phyloP scores from a whole-genome alignment of 371 early-diverging fungal genomes.

The Conidiobolus incongruus region DNA sequence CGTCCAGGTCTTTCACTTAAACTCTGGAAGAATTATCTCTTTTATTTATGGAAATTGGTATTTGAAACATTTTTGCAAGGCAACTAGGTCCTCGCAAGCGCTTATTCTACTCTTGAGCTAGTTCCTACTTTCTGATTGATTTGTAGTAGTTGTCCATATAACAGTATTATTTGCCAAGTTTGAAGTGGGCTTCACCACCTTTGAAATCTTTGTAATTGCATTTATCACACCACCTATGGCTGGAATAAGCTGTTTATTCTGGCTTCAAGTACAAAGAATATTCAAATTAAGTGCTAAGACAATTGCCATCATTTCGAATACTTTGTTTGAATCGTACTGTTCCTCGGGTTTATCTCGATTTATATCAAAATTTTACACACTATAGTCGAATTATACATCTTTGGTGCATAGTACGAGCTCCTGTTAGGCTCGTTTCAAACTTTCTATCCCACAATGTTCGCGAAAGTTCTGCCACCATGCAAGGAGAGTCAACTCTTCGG shows the following conservation, averaged over 20 bases:
- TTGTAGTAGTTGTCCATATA: slow-evolving; percentile 13
- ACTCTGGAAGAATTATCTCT: slow-evolving; percentile 13
- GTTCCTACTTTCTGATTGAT: slow-evolving; percentile 18
- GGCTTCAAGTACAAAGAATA: slow-evolving; percentile 17
- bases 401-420: slow-evolving; percentile 12
- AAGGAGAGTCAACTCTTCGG: slow-evolving; percentile 26
- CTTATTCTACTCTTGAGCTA: slow-evolving; percentile 16
- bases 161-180: slow-evolving; percentile 11
- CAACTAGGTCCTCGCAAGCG: slow-evolving; percentile 11
- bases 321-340: slow-evolving; percentile 13
- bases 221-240: slow-evolving; percentile 19
- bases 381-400: slow-evolving; percentile 16
- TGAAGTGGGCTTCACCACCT: not conserved
- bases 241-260: slow-evolving; percentile 20
- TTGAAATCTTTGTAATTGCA: slow-evolving; percentile 12
- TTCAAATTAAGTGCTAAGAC: slow-evolving; percentile 9
- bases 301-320: slow-evolving; percentile 9
- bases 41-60: slow-evolving; percentile 16
- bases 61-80: slow-evolving; percentile 9
- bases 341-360: slow-evolving; percentile 29
- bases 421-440: slow-evolving; percentile 25
- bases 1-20: slow-evolving; percentile 30
- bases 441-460: slow-evolving; percentile 19
- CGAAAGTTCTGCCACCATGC: slow-evolving; percentile 23
- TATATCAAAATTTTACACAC: slow-evolving; percentile 10